phyloP scores from a whole-genome alignment of 441 rosid species.

The Monsonia emarginata region DNA sequence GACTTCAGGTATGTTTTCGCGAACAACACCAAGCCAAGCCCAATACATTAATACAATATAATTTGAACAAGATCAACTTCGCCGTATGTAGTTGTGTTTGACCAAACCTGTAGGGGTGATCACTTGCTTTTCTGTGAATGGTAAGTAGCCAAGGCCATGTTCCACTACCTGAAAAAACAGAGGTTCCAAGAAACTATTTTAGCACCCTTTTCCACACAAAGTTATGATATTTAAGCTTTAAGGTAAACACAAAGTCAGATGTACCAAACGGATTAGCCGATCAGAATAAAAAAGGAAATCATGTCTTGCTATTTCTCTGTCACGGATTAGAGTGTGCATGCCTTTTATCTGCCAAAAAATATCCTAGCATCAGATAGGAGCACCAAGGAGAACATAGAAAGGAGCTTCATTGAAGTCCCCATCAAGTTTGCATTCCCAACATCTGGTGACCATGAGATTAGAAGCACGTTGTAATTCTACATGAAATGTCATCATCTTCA shows the following conservation, averaged over 20 bases:
- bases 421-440: background rate
- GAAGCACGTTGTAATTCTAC: background rate
- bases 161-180: constrained; percentile 64
- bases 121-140: constrained; percentile 90
- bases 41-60: background rate
- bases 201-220: background rate
- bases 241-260: constrained; percentile 5
- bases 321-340: constrained; percentile 95
- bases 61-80: background rate
- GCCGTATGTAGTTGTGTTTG: background rate
- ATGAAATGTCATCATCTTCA: background rate
- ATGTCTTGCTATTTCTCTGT: constrained; percentile 75
- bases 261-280: constrained; percentile 85
- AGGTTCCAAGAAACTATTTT: background rate
- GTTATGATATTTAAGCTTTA: background rate
- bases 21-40: background rate
- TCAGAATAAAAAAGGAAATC: constrained; percentile 95
- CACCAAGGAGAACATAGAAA: background rate
- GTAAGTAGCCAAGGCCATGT: constrained; percentile 93
- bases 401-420: background rate
- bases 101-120: constrained; percentile 22
- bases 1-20: background rate
- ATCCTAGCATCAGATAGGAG: background rate
- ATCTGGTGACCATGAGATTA: background rate
- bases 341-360: constrained; percentile 62